Evolutionary conservation across 129 eudicot genomes (phyloP).

Genomic region (Calendula officinalis): DNA sequence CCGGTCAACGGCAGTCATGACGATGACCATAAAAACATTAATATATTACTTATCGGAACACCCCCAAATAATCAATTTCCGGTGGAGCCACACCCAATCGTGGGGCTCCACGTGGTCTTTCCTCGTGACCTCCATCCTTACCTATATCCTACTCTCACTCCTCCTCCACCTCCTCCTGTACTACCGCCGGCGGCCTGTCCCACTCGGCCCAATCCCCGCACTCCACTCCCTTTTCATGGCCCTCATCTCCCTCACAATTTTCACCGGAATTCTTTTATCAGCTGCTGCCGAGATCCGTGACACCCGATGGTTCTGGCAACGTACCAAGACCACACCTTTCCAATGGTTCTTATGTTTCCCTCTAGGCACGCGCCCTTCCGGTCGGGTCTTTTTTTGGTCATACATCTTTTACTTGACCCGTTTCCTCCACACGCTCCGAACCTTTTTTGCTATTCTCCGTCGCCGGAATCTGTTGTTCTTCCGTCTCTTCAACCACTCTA

Average conservation of each 20-base stretch:
- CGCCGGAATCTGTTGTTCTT: constrained; percentile 47
- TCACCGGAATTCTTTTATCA: constrained; percentile 70
- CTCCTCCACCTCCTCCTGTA: constrained; percentile 52
- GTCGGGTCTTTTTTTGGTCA: constrained; percentile 94
- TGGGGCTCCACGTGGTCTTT: constrained; percentile 90
- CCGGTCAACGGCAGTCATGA: constrained; percentile 13
- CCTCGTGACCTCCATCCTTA: constrained; percentile 55
- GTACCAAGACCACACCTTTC: constrained; percentile 58
- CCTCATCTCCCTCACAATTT: constrained; percentile 60
- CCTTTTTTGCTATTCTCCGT: constrained; percentile 42
- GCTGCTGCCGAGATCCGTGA: constrained; percentile 90
- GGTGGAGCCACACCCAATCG: constrained; percentile 73
- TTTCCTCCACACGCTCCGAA: constrained; percentile 66
- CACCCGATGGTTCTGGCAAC: constrained; percentile 84
- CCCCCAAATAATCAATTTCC: constrained; percentile 54
- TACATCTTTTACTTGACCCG: constrained; percentile 79
- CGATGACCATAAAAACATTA: constrained; percentile 34
- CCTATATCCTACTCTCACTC: constrained; percentile 48
- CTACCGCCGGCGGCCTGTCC: constrained; percentile 52
- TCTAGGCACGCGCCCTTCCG: constrained; percentile 82
- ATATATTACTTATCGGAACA: constrained; percentile 78
- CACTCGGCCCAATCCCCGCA: constrained; percentile 75
- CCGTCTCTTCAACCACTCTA: constrained; percentile 58
- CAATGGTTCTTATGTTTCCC: constrained; percentile 92
- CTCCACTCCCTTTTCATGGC: constrained; percentile 64